Base-by-base conservation (phyloP, 1,284 basidiomycete genomes). In the Cutaneotrichosporon sp. region DNA sequence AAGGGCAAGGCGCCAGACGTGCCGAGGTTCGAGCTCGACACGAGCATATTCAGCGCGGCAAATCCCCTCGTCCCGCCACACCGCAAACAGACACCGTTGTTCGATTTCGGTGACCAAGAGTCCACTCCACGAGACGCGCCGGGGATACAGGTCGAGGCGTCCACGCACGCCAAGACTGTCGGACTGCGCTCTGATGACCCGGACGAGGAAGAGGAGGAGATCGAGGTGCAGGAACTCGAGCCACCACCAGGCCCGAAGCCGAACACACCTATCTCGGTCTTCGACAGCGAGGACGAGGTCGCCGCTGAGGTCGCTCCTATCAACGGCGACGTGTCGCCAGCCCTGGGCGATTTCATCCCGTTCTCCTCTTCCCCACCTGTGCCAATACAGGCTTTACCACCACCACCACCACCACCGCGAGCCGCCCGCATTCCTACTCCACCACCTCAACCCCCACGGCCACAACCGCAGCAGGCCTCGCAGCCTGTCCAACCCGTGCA, bases 271-370 rank as follows among this genome's bases (percentile, higher is more conserved):
- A 51, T 51, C 22, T 30, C 30, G 22, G 26, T 51, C 7, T 1
- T 14, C 13, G 50, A 56, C 53, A 56, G 53, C 34, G 53, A 56
- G 36, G 53, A 56, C 53, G 53, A 56, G 53, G 53, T 56, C 36
- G 53, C 34, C 21, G 38, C 38, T 14, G 53, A 56, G 21, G 21
- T 56, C 30, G 26, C 26, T 5, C 22, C 22, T 18, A 30, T 26
- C 8, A 13, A 51, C 26, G 26, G 5, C 7, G 50, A 22, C 7
- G 49, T 3, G 9, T 36, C 38, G 38, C 38, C 38, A 1, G 38
- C 5, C 38, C 9, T 40, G 9, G 10, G 10, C 38, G 10, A 40
- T 16, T 40, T 40, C 38, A 40, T 40, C 38, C 13, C 38, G 13
- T 40, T 40, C 38, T 40, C 38, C 38, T 40, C 38, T 11, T 40